Base-by-base conservation (phyloP, 169 alveolate species). In the Plasmodium knowlesi region DNA sequence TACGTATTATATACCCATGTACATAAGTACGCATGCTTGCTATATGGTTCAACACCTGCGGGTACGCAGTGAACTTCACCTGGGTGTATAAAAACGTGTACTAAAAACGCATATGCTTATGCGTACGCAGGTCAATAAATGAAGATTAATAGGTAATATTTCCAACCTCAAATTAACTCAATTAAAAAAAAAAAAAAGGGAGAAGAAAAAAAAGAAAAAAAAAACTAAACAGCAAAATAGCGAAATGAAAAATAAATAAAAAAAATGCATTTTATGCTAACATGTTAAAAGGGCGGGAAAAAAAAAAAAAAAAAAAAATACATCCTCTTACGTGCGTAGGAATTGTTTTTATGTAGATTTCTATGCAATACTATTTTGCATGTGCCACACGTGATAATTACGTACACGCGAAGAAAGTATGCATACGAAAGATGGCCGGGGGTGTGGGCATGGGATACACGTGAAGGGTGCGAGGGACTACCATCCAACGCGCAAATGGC, bases 1-100 rank as follows among this genome's bases (percentile, higher is more conserved):
- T 53, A 43, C 37, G 79, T 43, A 53, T 81, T 37, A 50, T 81
- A 81, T 81, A 81, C 37, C 32, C 37, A 81, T 53, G 50, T 53
- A 12, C 78, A 39, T 81, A 81, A 5, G 22, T 37, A 53, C 54
- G 39, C 67, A 53, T 81, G 39, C 67, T 81, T 79, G 19, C 12
- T 32, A 34, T 39, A 39, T 41, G 57, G 57, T 79, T 39, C 85
- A 41, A 9, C 14, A 30, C 85, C 19, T 25, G n/a, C 28, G 50
- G 74, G 50, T 39, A 28, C 37, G 76, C 37, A 67, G n/a, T 67
- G 30, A 67, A 28, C 30, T 67, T 10, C 76, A 19, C 37, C 12
- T 25, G 76, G 22, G n/a, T 67, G 37, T 67, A 67, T 22, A 25
- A 71, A n/a, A 22, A 22, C 76, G 39, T 4, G 76, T 67, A 25